Evolutionary conservation across 164 flowering plant species (phyloP).

Genomic region (Amborella trichopoda): DNA sequence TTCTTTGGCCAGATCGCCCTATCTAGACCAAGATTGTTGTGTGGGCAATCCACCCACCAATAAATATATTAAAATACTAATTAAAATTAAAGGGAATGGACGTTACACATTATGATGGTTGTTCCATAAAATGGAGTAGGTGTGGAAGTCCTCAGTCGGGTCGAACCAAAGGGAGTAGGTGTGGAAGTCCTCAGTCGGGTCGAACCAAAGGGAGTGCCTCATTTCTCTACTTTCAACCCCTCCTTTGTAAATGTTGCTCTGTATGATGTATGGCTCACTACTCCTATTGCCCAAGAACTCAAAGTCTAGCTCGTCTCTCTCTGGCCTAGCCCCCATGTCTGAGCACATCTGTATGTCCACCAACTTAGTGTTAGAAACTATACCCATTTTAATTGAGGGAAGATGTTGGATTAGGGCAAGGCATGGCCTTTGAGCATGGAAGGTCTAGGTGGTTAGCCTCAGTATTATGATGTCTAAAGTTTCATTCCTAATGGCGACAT

Average conservation of each 20-base stretch:
- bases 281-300: slow-evolving; percentile 91
- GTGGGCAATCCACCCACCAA: too few species aligned
- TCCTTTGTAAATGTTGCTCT: slow-evolving; percentile 78
- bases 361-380: too few species aligned
- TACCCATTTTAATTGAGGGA: too few species aligned
- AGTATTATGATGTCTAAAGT: too few species aligned
- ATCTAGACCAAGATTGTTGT: too few species aligned
- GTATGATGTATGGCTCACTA: slow-evolving; percentile 68
- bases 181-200: slow-evolving; percentile 83
- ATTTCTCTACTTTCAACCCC: slow-evolving; percentile 77
- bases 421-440: too few species aligned
- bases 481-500: too few species aligned
- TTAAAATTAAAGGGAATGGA: neutral
- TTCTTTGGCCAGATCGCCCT: too few species aligned
- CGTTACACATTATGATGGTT: slow-evolving; percentile 55
- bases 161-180: slow-evolving; percentile 77
- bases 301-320: slow-evolving; percentile 82
- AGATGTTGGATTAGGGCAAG: too few species aligned
- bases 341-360: slow-evolving; percentile 92
- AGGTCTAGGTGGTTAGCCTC: too few species aligned
- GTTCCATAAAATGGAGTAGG: slow-evolving; percentile 78
- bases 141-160: slow-evolving; percentile 35
- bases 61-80: too few species aligned
- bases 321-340: slow-evolving; percentile 67
- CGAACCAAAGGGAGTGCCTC: slow-evolving; percentile 89